Evolutionary conservation across 495 filamentous ascomycete species (phyloP), one percentile per base, ranked within the genome.

Genomic region (Hypomontagnella submonticulosa): DNA sequence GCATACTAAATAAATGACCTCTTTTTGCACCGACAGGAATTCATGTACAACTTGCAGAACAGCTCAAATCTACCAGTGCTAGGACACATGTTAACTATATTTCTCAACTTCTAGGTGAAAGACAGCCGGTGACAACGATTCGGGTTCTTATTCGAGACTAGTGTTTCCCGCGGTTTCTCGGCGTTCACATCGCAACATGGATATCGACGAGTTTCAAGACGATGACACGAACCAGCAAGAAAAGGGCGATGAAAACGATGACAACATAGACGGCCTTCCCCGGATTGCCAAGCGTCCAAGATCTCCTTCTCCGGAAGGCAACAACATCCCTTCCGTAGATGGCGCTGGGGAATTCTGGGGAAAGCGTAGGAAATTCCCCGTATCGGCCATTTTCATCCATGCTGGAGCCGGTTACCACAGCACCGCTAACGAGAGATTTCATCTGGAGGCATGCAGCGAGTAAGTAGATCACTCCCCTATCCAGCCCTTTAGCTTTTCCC

Each of bases 361-460:
- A 11, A 71, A 62, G 13, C 69, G 69, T 36, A 67, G 59, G 51
- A 63, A 63, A 13, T 47, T 46, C 19, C 66, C 76, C 1, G 75
- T 83, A 15, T 72, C 78, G 59, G 90, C 90, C n/a, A 90, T 98
- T 33, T 97, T 97, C 71, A 87, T 98, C 57, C 95, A 99, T 80
- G 95, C 93, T 16, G 95, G 95, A 10, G 95, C 95, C 13, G 95
- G 95, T n/a, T 97, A 89, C 70, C 95, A 99, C 74, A 96, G 91
- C 67, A 69, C 80, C 12, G 83, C 89, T 49, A 97, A 98, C 76
- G 92, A 98, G 72, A 77, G 80, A 12, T 80, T 89, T 36, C 95
- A 99, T 72, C 83, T 98, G 10, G 79, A 89, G 67, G 91, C 92
- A 16, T 98, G 95, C 74, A 87, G 88, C 62, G 87, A 92, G 95